Conservation (phyloP, 2,329 filamentous ascomycete genomes). For the Venturia carpophila region DNA sequence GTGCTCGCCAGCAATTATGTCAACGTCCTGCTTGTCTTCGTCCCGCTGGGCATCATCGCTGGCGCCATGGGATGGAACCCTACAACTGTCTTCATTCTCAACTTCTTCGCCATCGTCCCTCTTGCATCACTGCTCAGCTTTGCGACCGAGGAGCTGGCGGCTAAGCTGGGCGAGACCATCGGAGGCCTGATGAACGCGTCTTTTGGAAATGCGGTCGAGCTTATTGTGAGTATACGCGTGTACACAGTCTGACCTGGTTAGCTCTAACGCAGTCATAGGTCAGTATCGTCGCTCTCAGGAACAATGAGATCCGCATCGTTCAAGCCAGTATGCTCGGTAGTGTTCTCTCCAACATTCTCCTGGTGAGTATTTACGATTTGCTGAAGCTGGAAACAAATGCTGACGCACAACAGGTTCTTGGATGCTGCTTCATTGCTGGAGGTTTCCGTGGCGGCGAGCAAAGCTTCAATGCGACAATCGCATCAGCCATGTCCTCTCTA, state of each 20-base stretch:
- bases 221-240: conserved; percentile 51
- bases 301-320: conserved; percentile 89
- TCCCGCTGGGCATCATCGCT: conserved; percentile 64
- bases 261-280: conserved; percentile 48
- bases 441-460: conserved; percentile 39
- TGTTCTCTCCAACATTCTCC: conserved; percentile 86
- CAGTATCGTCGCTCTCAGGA: conserved; percentile 79
- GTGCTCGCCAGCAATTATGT: conserved; percentile 47
- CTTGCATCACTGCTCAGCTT: conserved; percentile 67
- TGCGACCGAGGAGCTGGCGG: conserved; percentile 68
- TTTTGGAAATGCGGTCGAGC: conserved; percentile 71
- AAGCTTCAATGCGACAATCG: conserved; percentile 64
- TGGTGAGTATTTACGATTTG: conserved; percentile 56
- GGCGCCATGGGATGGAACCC: conserved; percentile 56
- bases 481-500: conserved; percentile 63
- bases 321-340: conserved; percentile 96
- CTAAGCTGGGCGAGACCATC: conserved; percentile 63
- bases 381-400: conserved; percentile 67
- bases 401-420: conserved; percentile 39
- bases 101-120: conserved; percentile 74
- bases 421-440: conserved; percentile 46
- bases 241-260: background rate
- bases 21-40: conserved; percentile 66
- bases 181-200: conserved; percentile 69
- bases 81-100: conserved; percentile 63